Conservation (phyloP, 306 rosid genomes). For the Vigna nakashimae region DNA sequence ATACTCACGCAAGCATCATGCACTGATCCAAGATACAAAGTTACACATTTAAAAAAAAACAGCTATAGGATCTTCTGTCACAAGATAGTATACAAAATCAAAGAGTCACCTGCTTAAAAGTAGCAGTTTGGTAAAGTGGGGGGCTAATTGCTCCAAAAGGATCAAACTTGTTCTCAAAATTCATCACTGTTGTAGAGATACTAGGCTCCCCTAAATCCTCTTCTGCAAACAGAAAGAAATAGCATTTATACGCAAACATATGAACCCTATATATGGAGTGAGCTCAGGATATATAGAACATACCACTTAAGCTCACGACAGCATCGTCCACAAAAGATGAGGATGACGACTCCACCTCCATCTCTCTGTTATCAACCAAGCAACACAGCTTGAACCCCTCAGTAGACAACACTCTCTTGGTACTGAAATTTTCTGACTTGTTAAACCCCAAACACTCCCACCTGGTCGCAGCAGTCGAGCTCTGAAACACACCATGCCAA, state of each 20-base stretch:
- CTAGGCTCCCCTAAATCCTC: slow-evolving; percentile 64
- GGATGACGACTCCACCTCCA: slow-evolving; percentile 55
- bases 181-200: slow-evolving; percentile 78
- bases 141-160: slow-evolving; percentile 76
- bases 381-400: slow-evolving; percentile 59
- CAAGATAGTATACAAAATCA: background rate
- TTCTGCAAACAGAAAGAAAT: slow-evolving; percentile 51
- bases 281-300: slow-evolving; percentile 34
- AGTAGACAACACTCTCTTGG: slow-evolving; percentile 41
- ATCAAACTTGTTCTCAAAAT: slow-evolving; percentile 78
- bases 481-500: slow-evolving; percentile 51
- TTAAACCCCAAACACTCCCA: slow-evolving; percentile 52
- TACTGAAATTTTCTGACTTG: slow-evolving; percentile 39
- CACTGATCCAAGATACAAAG: slow-evolving; percentile 12
- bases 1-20: background rate
- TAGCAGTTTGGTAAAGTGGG: slow-evolving; percentile 93
- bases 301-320: slow-evolving; percentile 55
- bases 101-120: slow-evolving; percentile 82
- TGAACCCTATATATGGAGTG: slow-evolving; percentile 10
- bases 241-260: slow-evolving; percentile 30
- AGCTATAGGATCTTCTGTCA: background rate
- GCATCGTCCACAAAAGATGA: slow-evolving; percentile 55
- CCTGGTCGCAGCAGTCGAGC: slow-evolving; percentile 42
- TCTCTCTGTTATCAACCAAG: slow-evolving; percentile 60
- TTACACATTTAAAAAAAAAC: background rate